Evolutionary conservation across 2,329 filamentous ascomycete species (phyloP).

Genomic region (Penicillium occitanis): DNA sequence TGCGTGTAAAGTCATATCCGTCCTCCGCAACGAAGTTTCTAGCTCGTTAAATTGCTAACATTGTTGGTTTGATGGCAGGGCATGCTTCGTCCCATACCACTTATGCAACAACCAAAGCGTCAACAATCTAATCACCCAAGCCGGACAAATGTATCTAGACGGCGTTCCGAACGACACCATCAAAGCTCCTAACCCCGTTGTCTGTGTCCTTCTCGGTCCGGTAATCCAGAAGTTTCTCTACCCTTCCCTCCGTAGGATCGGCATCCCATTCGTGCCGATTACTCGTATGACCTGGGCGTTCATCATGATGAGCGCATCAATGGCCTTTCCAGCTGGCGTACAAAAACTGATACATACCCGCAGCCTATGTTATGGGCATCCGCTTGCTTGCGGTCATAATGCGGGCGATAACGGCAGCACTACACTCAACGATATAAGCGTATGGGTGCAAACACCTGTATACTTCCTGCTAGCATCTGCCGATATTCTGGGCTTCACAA

Average conservation of each 20-base stretch:
- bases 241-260: constrained; percentile 53
- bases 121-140: constrained; percentile 42
- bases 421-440: neutral
- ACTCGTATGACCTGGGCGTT: constrained; percentile 46
- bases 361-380: neutral
- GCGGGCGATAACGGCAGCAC: no score
- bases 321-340: neutral
- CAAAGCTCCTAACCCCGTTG: constrained; percentile 59
- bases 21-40: neutral
- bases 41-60: neutral
- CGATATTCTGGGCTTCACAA: constrained; percentile 47
- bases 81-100: constrained; percentile 21
- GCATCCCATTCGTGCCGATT: constrained; percentile 60
- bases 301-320: neutral
- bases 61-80: neutral
- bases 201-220: constrained; percentile 59
- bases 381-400: neutral
- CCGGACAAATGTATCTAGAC: constrained; percentile 53
- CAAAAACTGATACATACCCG: neutral
- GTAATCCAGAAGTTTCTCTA: constrained; percentile 57
- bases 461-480: constrained; percentile 43
- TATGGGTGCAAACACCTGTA: constrained; percentile 37
- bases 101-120: constrained; percentile 23
- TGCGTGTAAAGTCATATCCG: constrained; percentile 20
- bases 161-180: constrained; percentile 62